Conservation (phyloP, 768 basidiomycete species). For the Termitomyces eurrhizus region DNA sequence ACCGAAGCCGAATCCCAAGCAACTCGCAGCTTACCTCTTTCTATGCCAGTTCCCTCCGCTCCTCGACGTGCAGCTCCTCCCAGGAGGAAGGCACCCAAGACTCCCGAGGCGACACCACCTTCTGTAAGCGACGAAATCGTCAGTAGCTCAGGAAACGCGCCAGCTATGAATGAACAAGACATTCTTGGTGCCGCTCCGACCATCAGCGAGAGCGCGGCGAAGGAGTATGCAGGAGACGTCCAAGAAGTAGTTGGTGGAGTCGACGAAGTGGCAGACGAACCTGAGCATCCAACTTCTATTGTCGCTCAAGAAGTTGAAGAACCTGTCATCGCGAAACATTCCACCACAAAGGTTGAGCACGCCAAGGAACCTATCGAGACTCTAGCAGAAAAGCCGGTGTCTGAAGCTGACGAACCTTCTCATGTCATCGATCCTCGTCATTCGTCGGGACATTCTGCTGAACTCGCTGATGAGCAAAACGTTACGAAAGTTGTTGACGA, state of each 20-base stretch:
- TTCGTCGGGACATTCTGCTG: neutral
- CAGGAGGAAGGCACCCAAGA: slow-evolving; percentile 57
- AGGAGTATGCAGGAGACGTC: neutral
- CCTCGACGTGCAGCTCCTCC: slow-evolving; percentile 77
- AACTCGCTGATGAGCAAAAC: neutral
- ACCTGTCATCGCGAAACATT: neutral
- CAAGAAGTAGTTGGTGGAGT: slow-evolving; percentile 19
- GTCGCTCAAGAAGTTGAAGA: neutral
- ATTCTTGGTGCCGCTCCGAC: slow-evolving; percentile 14
- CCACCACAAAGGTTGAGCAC: neutral
- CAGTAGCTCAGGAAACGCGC: slow-evolving; percentile 4
- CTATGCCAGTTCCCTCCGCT: slow-evolving; percentile 73
- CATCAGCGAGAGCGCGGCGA: slow-evolving; percentile 8
- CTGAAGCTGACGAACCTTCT: neutral
- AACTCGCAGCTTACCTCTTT: slow-evolving; percentile 35
- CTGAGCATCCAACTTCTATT: neutral
- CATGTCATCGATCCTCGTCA: neutral
- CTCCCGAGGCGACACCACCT: slow-evolving; percentile 24
- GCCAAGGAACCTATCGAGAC: neutral
- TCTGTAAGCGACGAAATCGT: slow-evolving; percentile 13
- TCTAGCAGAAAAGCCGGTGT: neutral
- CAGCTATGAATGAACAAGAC: neutral
- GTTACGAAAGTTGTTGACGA: neutral
- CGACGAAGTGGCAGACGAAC: neutral
- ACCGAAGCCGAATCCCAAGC: slow-evolving; percentile 26